Base-by-base conservation (phyloP, 1,139 yeast species). In the Kodamaea ohmeri region DNA sequence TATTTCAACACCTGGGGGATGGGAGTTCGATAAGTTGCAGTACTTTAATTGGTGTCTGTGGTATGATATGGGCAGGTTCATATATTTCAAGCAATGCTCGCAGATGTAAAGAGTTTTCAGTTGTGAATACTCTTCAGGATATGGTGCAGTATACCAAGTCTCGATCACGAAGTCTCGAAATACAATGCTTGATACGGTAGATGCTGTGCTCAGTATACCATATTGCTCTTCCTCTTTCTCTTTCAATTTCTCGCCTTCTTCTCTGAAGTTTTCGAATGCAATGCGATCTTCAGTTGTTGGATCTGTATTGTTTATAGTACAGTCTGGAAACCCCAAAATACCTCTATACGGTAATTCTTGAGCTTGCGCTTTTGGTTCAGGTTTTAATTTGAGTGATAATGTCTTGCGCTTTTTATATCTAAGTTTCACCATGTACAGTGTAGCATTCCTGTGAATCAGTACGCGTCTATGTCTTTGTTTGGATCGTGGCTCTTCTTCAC, bases 111-210 rank as follows among this genome's bases (percentile, higher is more conserved):
- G 61, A 4, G 78, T 71, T 32, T 68, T 67, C 37, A 80, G 76
- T 32, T 72, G 73, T 25, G 88, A 78, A 52, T 80, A 86, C 53
- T 88, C 95, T 45, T 85, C 89, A 0, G 98, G 97, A 54, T 87
- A 92, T 1, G 97, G 97, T 0, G 97, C 83, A 3, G 87, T 78
- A 58, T 87, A 89, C 96, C 97, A 88, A 0, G 97, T 87, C 44
- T 83, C 83, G 19, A 90, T 86, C 55, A 83, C 90, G 54, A 61
- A 78, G 37, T 75, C 75, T 25, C 89, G 76, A 47, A 90, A 80
- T 48, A 80, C 84, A 18, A 90, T 83, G 40, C 70, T 66, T 29
- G 71, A 67, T 20, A 71, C 65, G 39, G 53, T 49, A 17, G 47
- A 28, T 9, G 28, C 13, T 11, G 29, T 12, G 3, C 13, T n/a